Percentiles rank a stretch among this genome's conserved stretches.
phyloP scores from a whole-genome alignment of 805 yeast species.

The Ogataea thermomethanolica region DNA sequence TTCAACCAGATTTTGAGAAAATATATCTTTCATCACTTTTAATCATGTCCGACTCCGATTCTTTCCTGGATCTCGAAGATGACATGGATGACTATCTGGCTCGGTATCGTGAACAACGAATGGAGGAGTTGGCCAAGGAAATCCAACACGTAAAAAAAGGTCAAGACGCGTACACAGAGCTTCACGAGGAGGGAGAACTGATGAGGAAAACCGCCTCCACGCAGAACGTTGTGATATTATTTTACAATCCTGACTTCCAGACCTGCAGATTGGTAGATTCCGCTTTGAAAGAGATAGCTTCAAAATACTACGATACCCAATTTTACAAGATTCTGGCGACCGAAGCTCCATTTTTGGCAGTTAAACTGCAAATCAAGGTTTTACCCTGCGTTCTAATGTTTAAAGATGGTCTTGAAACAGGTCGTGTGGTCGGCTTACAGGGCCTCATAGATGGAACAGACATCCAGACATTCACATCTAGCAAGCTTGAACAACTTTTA shows the following conservation, averaged over 20 bases:
- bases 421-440: slow-evolving; percentile 67
- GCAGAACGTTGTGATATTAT: slow-evolving; percentile 52
- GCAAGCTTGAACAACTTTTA: slow-evolving; percentile 46
- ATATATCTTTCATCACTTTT: slow-evolving; percentile 28
- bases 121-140: slow-evolving; percentile 51
- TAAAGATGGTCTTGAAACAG: slow-evolving; percentile 53
- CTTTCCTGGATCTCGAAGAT: slow-evolving; percentile 46
- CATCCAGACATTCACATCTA: slow-evolving; percentile 43
- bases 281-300: slow-evolving; percentile 44
- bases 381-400: slow-evolving; percentile 70
- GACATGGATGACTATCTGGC: slow-evolving; percentile 46
- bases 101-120: slow-evolving; percentile 59
- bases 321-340: slow-evolving; percentile 57
- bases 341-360: slow-evolving; percentile 68
- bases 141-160: slow-evolving; percentile 34
- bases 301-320: slow-evolving; percentile 52
- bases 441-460: slow-evolving; percentile 43
- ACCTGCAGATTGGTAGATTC: slow-evolving; percentile 61
- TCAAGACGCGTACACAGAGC: slow-evolving; percentile 36
- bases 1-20: too few species aligned
- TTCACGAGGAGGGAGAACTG: slow-evolving; percentile 54
- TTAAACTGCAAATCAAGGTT: slow-evolving; percentile 58
- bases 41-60: slow-evolving; percentile 16
- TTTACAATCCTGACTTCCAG: slow-evolving; percentile 56
- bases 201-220: slow-evolving; percentile 47